Conservation (phyloP, 208 protist species). For the Borovskyia barvae region DNA sequence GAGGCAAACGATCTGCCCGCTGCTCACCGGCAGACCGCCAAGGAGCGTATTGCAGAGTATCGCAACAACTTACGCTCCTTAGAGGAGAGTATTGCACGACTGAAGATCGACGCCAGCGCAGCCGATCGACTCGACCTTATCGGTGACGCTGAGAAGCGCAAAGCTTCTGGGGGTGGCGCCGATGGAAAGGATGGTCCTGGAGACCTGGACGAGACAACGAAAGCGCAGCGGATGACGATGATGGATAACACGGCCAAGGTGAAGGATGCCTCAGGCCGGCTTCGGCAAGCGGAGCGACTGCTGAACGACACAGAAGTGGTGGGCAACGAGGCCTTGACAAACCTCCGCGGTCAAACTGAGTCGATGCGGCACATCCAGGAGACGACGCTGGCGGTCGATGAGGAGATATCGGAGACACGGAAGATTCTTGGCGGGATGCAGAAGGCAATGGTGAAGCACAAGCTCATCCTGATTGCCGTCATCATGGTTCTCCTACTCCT, state of each 20-base stretch:
- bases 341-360: slow-evolving; percentile 63
- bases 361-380: slow-evolving; percentile 65
- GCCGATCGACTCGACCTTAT: slow-evolving; percentile 62
- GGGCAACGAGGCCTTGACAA: slow-evolving; percentile 53
- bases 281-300: slow-evolving; percentile 60
- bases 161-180: not conserved
- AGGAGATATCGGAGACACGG: slow-evolving; percentile 69
- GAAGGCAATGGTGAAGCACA: slow-evolving; percentile 73
- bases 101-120: slow-evolving; percentile 45
- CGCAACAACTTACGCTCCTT: slow-evolving; percentile 23
- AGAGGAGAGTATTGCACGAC: slow-evolving; percentile 37
- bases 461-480: slow-evolving; percentile 54
- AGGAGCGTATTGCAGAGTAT: slow-evolving; percentile 49
- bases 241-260: slow-evolving; percentile 74
- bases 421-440: slow-evolving; percentile 70
- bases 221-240: slow-evolving; percentile 56
- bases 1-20: slow-evolving; percentile 59
- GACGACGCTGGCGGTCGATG: slow-evolving; percentile 63
- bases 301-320: slow-evolving; percentile 67
- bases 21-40: slow-evolving; percentile 35
- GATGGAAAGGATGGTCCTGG: not conserved
- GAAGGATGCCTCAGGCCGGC: slow-evolving; percentile 47
- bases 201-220: slow-evolving; percentile 52
- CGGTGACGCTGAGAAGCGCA: slow-evolving; percentile 10
- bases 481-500: slow-evolving; percentile 60